Evolutionary conservation across 768 basidiomycete genomes (phyloP).

Genomic region (Podaxis sp.): DNA sequence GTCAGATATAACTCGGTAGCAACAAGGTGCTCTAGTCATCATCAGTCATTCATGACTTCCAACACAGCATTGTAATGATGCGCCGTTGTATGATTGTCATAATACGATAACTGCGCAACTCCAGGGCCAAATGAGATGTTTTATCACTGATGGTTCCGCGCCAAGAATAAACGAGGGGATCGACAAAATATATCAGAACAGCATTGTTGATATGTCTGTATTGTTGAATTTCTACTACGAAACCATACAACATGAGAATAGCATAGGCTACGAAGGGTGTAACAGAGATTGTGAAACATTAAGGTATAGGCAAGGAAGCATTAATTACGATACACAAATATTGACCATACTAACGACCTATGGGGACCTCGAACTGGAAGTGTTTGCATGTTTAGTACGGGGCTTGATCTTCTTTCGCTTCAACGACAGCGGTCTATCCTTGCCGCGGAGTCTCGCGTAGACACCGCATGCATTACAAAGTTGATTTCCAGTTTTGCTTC

Average conservation of each 20-base stretch:
- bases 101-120: not conserved
- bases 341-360: not conserved
- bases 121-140: not conserved
- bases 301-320: conserved; percentile 5
- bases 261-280: not conserved
- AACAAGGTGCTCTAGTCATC: conserved; percentile 4
- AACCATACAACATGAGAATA: not conserved
- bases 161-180: conserved; percentile 3
- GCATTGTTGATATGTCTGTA: not conserved
- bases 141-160: conserved; percentile 5
- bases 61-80: conserved; percentile 6
- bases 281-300: not conserved
- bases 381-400: conserved; percentile 35
- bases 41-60: not conserved
- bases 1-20: conserved; percentile 2
- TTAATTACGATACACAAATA: conserved; percentile 1
- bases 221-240: conserved; percentile 1
- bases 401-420: conserved; percentile 46
- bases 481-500: conserved; percentile 45
- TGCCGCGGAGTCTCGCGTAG: conserved; percentile 41
- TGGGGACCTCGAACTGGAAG: not conserved
- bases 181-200: not conserved
- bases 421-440: conserved; percentile 39
- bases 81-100: conserved; percentile 1
- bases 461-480: conserved; percentile 51